These are phyloP conservation scores for Brassica balearica DNA, from an alignment of 441 rosid genomes.

Conservation along the genomic window DNA sequence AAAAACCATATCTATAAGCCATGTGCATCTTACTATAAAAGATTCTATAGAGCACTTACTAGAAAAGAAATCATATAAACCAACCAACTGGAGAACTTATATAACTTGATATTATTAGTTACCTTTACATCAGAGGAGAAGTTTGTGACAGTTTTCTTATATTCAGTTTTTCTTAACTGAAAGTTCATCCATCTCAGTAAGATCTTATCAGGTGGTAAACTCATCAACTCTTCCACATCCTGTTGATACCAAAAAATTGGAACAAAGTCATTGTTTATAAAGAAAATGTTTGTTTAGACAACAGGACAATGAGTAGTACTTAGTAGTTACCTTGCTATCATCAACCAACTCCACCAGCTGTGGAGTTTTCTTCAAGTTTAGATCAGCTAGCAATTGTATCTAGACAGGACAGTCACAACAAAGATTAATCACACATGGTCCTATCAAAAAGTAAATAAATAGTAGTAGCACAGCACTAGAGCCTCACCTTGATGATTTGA, in stretches of 20 bases:
- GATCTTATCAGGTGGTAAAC: conserved; percentile 97
- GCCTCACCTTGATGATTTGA: conserved; percentile 87
- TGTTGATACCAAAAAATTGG: conserved; percentile 43
- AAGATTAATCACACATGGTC: conserved; percentile 26
- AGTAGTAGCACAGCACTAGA: conserved; percentile 10
- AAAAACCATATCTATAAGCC: conserved; percentile 25
- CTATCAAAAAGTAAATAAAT: background rate
- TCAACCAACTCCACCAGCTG: conserved; percentile 87
- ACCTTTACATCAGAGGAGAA: conserved; percentile 98
- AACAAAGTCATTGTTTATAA: background rate
- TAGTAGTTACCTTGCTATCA: conserved; percentile 76
- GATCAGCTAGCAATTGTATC: conserved; percentile 98
- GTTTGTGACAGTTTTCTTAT: conserved; percentile 80
- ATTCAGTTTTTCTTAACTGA: conserved; percentile 80
- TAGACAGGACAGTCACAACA: conserved; percentile 40
- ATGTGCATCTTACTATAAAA: background rate
- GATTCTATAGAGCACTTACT: background rate
- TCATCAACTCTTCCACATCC: conserved; percentile 98
- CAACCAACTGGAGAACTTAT: conserved; percentile 13
- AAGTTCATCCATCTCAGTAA: conserved; percentile 97
- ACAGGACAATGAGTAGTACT: conserved; percentile 18
- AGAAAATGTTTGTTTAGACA: background rate
- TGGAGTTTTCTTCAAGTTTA: conserved; percentile 95
- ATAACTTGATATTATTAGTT: conserved; percentile 11
- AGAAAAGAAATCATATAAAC: background rate